These are phyloP conservation scores for Cytospora piceae DNA, from an alignment of 2,329 filamentous ascomycete genomes.

Conservation along the genomic window DNA sequence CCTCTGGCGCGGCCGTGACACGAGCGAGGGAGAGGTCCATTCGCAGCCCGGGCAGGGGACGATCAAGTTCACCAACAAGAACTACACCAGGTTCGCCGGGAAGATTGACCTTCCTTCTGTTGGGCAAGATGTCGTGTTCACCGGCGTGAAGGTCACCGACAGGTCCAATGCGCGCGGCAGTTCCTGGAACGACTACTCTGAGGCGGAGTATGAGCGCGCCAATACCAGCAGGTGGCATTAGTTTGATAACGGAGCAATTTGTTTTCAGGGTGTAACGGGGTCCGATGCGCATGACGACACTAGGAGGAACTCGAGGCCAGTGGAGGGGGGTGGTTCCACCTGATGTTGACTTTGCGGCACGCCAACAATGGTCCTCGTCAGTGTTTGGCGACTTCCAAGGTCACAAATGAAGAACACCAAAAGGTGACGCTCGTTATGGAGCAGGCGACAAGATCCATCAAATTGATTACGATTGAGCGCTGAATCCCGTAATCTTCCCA, in stretches of 20 bases:
- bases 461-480: not conserved
- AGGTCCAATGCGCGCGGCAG: not conserved
- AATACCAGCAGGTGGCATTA: not conserved
- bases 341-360: too few relatives aligned
- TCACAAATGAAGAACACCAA: too few relatives aligned
- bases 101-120: conserved; percentile 34
- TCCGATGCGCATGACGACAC: not conserved
- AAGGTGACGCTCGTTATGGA: too few relatives aligned
- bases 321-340: too few relatives aligned
- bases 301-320: not conserved
- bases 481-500: not conserved
- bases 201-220: not conserved
- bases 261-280: not conserved
- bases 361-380: too few relatives aligned
- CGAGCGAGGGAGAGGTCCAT: conserved; percentile 34
- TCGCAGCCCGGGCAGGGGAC: conserved; percentile 33
- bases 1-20: conserved; percentile 36
- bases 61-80: conserved; percentile 36
- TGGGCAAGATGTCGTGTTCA: not conserved
- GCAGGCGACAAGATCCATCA: not conserved
- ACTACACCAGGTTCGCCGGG: conserved; percentile 36
- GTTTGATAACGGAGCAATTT: not conserved
- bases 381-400: too few relatives aligned
- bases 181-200: not conserved
- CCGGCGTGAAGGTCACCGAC: not conserved